phyloP scores from a whole-genome alignment of 2,329 filamentous ascomycete species.

The Pseudopyricularia javanii region DNA sequence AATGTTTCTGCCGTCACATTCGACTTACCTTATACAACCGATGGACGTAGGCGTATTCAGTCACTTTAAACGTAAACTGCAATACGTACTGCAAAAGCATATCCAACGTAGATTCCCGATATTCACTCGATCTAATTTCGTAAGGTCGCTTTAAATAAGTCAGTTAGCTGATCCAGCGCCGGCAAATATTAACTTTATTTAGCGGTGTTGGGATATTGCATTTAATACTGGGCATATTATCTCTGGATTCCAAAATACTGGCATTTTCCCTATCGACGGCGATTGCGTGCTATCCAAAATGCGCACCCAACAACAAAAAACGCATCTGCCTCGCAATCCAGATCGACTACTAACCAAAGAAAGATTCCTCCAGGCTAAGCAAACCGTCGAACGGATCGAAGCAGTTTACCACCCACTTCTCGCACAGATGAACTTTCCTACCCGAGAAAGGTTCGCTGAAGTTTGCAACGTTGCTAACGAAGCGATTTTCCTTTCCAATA shows the following conservation, averaged over 20 bases:
- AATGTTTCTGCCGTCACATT: not conserved
- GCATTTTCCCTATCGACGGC: not conserved
- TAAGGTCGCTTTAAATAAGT: not conserved
- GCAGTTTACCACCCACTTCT: not conserved
- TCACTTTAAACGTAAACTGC: not conserved
- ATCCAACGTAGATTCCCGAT: not conserved
- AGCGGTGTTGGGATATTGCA: not conserved
- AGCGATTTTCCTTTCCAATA: not conserved
- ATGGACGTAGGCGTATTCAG: not conserved
- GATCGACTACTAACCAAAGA: not conserved
- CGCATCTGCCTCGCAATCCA: not conserved
- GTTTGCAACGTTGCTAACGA: not conserved
- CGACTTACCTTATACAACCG: not conserved
- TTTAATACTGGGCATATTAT: not conserved
- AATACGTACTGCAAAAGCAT: not conserved
- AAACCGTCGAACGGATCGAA: not conserved
- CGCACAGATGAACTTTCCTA: not conserved
- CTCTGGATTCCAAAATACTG: not conserved
- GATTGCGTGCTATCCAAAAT: not conserved
- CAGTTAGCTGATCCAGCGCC: too few species aligned
- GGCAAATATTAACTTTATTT: not conserved
- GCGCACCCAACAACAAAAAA: not conserved
- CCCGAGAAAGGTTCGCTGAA: not conserved
- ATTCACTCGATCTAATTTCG: not conserved
- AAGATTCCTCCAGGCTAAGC: not conserved